Percentiles rank a stretch among this genome's conserved stretches.
phyloP scores from a whole-genome alignment of 164 flowering plant genomes.

The Echeveria elegans region DNA sequence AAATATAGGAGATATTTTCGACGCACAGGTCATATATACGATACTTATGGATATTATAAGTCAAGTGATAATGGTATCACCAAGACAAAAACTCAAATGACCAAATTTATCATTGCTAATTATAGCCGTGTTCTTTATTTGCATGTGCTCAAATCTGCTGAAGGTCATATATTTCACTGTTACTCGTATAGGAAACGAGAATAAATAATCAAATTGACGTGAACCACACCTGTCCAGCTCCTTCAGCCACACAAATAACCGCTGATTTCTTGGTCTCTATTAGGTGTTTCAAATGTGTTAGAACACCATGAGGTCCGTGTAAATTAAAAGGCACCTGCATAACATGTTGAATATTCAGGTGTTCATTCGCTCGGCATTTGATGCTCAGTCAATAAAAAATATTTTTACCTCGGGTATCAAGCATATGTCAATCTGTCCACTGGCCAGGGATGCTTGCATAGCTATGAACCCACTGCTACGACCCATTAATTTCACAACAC shows the following conservation, averaged over 20 bases:
- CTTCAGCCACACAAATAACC: slow-evolving; percentile 88
- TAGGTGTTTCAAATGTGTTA: slow-evolving; percentile 49
- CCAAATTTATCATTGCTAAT: background rate
- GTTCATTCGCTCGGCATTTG: background rate
- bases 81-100: background rate
- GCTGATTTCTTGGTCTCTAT: slow-evolving; percentile 84
- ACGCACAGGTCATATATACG: background rate
- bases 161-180: background rate
- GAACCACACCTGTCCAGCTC: slow-evolving; percentile 76
- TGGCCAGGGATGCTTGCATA: slow-evolving; percentile 88
- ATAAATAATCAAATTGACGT: background rate
- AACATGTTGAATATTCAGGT: background rate
- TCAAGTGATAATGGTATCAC: background rate
- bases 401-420: slow-evolving; percentile 73
- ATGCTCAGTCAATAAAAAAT: background rate
- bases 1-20: background rate
- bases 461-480: slow-evolving; percentile 93
- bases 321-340: slow-evolving; percentile 59
- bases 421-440: slow-evolving; percentile 90
- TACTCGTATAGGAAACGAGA: background rate
- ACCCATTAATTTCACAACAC: slow-evolving; percentile 91
- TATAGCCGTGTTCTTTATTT: no score
- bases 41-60: background rate
- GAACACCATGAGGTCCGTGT: slow-evolving; percentile 75
- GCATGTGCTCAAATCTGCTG: background rate